phyloP scores from a whole-genome alignment of 345 rosid genomes.

The Atalantia buxifolia region DNA sequence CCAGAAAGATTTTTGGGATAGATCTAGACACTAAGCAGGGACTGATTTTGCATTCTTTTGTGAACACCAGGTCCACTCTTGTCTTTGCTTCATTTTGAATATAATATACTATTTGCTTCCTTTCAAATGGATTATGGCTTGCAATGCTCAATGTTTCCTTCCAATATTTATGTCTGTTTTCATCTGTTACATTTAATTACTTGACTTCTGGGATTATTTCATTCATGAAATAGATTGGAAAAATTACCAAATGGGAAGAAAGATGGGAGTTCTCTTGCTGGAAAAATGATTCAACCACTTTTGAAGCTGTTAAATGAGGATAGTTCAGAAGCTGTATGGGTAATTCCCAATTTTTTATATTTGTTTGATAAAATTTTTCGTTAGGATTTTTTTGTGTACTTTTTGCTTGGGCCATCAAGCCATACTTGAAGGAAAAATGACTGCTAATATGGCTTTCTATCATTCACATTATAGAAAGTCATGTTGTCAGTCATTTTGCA shows the following conservation, averaged over 20 bases:
- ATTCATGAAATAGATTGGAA: slow-evolving; percentile 54
- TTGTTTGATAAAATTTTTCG: slow-evolving; percentile 4
- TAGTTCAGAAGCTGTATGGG: slow-evolving; percentile 58
- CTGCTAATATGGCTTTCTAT: background rate
- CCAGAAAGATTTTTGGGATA: background rate
- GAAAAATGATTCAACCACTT: slow-evolving; percentile 61
- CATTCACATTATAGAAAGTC: background rate
- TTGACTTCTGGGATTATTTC: slow-evolving; percentile 2
- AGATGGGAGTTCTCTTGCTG: slow-evolving; percentile 58
- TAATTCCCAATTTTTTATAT: slow-evolving; percentile 37
- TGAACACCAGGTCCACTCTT: background rate
- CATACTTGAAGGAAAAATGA: background rate
- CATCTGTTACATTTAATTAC: background rate
- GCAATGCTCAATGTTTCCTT: background rate
- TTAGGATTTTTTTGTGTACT: background rate
- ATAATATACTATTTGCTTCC: background rate
- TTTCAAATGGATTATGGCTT: background rate
- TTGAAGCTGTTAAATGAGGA: slow-evolving; percentile 71
- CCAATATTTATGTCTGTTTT: background rate
- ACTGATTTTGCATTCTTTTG: background rate
- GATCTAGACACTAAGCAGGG: background rate
- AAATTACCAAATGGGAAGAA: slow-evolving; percentile 64
- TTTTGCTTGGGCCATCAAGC: background rate
- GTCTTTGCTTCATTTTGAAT: background rate
- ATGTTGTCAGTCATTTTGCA: background rate